Conservation (phyloP, 73 alveolate species). For the Blepharisma japonicum region DNA sequence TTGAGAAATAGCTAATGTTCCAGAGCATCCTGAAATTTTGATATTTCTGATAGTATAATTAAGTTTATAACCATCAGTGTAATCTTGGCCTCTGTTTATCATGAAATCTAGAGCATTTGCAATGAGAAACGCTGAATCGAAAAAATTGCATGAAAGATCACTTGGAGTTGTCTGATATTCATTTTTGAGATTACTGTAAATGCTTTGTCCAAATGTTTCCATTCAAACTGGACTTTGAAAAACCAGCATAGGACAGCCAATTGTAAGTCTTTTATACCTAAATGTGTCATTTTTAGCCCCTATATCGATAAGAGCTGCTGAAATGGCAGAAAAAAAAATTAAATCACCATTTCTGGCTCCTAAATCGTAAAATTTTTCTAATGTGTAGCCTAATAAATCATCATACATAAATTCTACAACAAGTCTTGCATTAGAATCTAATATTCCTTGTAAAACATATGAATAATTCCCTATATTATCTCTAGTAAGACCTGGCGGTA, state of each 20-base stretch:
- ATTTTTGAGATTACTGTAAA: not conserved
- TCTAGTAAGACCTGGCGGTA: too few relatives aligned
- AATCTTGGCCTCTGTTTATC: not conserved
- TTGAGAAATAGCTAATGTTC: constrained; percentile 21
- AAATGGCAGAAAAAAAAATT: not conserved
- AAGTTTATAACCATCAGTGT: not conserved
- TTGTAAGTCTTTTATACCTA: not conserved
- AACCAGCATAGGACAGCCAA: not conserved
- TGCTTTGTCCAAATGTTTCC: not conserved
- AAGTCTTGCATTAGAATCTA: too few relatives aligned
- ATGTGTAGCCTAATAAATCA: too few relatives aligned
- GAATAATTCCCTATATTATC: too few relatives aligned
- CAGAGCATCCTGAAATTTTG: constrained; percentile 5
- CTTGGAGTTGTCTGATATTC: not conserved
- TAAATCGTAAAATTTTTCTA: constrained; percentile 5
- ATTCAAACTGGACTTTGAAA: not conserved
- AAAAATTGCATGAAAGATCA: not conserved
- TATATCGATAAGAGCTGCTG: not conserved
- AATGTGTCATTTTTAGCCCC: too few relatives aligned
- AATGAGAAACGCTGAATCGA: not conserved
- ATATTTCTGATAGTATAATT: not conserved
- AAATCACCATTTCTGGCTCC: constrained; percentile 12
- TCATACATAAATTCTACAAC: too few relatives aligned
- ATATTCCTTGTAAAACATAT: too few relatives aligned
- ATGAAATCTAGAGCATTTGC: not conserved